Conservation (phyloP, 169 alveolate species). For the Plasmodium ovale region DNA sequence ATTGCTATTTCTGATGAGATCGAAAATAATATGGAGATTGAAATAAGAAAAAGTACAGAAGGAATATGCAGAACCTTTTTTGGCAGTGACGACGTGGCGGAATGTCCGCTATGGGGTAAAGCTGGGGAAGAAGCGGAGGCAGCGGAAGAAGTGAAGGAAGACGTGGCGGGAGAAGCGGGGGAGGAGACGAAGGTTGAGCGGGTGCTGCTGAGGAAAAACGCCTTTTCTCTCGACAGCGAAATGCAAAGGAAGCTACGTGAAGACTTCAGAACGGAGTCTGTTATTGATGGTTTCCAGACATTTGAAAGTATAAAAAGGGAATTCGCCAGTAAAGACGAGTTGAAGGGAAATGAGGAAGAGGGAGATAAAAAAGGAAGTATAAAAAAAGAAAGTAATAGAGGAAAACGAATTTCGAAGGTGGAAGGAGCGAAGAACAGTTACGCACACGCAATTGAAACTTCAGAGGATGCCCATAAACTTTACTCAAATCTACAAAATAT, state of each 20-base stretch:
- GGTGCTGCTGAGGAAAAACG: neutral
- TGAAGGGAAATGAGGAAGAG: neutral
- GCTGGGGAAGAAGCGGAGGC: neutral
- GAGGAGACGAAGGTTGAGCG: neutral
- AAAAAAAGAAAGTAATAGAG: neutral
- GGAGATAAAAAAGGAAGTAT: neutral
- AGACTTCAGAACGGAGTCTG: neutral
- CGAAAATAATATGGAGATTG: slow-evolving; percentile 25
- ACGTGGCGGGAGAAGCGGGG: neutral
- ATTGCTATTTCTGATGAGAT: slow-evolving; percentile 30
- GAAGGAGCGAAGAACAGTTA: neutral
- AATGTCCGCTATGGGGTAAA: neutral
- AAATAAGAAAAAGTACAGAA: slow-evolving; percentile 59
- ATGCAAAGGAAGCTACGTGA: neutral
- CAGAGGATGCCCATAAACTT: neutral
- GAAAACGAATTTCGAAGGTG: too few species aligned
- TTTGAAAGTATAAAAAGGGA: slow-evolving; percentile 10
- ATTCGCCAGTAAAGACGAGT: neutral
- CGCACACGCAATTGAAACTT: neutral
- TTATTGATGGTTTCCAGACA: slow-evolving; percentile 5
- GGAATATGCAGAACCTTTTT: slow-evolving; percentile 3
- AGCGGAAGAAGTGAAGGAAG: neutral
- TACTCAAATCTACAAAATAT: slow-evolving; percentile 6
- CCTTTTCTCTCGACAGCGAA: neutral
- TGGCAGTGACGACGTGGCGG: too few species aligned